These are phyloP conservation scores for Aspergillus egyptiacus DNA, from an alignment of 495 filamentous ascomycete genomes.

Conservation along the genomic window DNA sequence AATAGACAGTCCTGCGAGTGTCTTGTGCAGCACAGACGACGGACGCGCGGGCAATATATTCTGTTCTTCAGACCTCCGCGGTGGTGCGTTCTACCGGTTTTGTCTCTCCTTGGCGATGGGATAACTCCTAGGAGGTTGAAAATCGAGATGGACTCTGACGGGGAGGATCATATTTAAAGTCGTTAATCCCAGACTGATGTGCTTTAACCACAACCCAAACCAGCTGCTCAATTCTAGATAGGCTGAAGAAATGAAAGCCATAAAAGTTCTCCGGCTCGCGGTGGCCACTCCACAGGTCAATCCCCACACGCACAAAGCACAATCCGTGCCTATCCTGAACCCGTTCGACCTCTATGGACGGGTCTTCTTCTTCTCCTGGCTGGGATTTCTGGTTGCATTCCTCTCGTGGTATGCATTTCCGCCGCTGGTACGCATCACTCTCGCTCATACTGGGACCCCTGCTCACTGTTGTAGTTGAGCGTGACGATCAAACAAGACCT, in stretches of 20 bases:
- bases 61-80: not conserved
- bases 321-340: constrained; percentile 75
- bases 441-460: not conserved
- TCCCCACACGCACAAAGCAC: constrained; percentile 75
- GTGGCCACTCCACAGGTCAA: constrained; percentile 49
- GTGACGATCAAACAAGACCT: constrained; percentile 76
- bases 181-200: not conserved
- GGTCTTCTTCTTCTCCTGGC: constrained; percentile 91
- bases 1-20: not conserved
- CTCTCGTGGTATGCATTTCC: constrained; percentile 85
- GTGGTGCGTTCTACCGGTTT: not conserved
- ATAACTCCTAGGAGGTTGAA: constrained; percentile 10
- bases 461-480: constrained; percentile 45
- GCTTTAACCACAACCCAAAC: not conserved
- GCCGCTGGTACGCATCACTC: constrained; percentile 56
- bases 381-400: constrained; percentile 94
- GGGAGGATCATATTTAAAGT: too few relatives aligned
- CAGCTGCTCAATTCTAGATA: not conserved
- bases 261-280: constrained; percentile 24
- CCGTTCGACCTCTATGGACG: constrained; percentile 75
- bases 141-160: not conserved
- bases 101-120: constrained; percentile 3
- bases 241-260: not conserved
- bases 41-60: constrained; percentile 5
- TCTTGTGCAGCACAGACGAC: not conserved